Base-by-base conservation (phyloP, 2,329 filamentous ascomycete genomes). In the Huntiella omanensis region DNA sequence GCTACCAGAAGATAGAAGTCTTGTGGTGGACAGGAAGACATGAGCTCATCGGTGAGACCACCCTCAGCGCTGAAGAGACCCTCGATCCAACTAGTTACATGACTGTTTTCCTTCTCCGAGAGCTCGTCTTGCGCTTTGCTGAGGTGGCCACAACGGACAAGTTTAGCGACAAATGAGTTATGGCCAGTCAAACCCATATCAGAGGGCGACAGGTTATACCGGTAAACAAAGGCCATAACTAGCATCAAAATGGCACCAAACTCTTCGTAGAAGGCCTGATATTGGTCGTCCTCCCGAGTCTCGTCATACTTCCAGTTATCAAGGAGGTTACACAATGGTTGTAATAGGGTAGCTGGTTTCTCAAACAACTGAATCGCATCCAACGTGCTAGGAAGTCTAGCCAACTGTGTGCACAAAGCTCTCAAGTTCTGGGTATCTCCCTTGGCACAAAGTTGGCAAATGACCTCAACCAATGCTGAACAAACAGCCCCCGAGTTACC, bases 401-500 rank as follows among this genome's bases (percentile, higher is more conserved):
- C 80, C n/a, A 91, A 64, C 50, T 79, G 71, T 49, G 71, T 76
- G 56, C 83, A 91, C 1, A 88, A 61, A 1, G 72, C 68, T 58
- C 86, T 85, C 41, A 92, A 61, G n/a, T 80, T 73, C 71, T 84
- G 83, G 0, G 83, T 88, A 54, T 85, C 83, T 54, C 81, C 83
- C 40, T 71, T 78, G 13, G 68, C 66, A 55, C 81, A 87, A 12
- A 86, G 68, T 52, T 75, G 73, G 16, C 72, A 68, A 55, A 86
- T 71, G 32, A 83, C 69, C 64, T 84, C 80, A 35, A 77, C 73
- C 39, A 87, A 66, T 2, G 86, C 87, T 50, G 80, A 77, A 43
- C 81, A 82, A 13, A 92, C 83, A 2, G 85, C 84, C 2, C 83
- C 85, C 2, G 84, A 84, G 59, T 95, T 95, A 1, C 88, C 88